Percentiles rank a stretch among this genome's conserved stretches.
Conservation (phyloP, 768 basidiomycete species). For the Termitomyces sp. region DNA sequence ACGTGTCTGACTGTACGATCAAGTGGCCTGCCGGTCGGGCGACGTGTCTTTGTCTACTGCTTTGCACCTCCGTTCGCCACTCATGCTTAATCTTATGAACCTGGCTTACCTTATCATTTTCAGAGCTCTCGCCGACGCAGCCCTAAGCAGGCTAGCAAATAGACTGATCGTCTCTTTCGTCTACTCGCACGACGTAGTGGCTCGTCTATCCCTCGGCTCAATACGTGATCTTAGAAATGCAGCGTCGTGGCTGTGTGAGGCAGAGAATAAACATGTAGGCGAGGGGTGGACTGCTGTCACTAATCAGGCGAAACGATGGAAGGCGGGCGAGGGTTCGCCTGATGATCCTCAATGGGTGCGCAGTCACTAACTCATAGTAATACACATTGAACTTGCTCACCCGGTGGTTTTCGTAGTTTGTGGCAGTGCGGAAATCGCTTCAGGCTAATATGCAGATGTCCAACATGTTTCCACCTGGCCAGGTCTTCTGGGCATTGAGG, state of each 20-base stretch:
- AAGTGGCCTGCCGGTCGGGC: conserved; percentile 66
- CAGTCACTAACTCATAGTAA: background rate
- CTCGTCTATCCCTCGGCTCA: conserved; percentile 74
- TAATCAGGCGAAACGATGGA: conserved; percentile 54
- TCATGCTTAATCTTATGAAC: background rate
- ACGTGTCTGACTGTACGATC: conserved; percentile 69
- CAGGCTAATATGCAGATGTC: conserved; percentile 81
- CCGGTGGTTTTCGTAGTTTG: conserved; percentile 48
- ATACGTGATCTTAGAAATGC: conserved; percentile 75
- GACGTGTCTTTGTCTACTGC: conserved; percentile 72
- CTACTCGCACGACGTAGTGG: conserved; percentile 80
- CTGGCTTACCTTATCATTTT: background rate
- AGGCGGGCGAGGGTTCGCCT: conserved; percentile 48
- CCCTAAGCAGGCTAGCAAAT: conserved; percentile 57
- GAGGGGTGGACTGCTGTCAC: conserved; percentile 55
- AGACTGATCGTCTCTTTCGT: conserved; percentile 75
- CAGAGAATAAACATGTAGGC: conserved; percentile 45
- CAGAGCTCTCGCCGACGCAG: conserved; percentile 63
- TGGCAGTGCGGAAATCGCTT: conserved; percentile 78
- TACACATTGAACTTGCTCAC: background rate
- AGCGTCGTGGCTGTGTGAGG: conserved; percentile 79
- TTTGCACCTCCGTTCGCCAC: conserved; percentile 73
- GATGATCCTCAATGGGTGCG: conserved; percentile 60
- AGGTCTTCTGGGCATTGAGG: conserved; percentile 77
- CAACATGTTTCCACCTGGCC: conserved; percentile 74